Evolutionary conservation across 1,284 basidiomycete genomes (phyloP), one percentile per base, ranked within the genome.

Genomic region (Ustilago loliicola): DNA sequence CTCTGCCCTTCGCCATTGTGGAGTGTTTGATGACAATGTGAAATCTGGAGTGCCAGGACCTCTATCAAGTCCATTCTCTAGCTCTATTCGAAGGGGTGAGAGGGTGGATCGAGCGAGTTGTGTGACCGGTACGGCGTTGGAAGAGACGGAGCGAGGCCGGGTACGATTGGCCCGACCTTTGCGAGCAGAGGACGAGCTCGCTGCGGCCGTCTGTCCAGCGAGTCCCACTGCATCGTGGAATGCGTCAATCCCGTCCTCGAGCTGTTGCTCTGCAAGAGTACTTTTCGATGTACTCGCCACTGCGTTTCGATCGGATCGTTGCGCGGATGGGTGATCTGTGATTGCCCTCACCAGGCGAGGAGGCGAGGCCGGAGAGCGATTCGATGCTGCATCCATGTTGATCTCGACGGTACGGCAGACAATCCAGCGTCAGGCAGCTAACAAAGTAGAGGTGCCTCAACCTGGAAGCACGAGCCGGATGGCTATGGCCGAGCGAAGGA

Each of bases 1-100:
- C 2, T 74, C 71, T 10, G 59, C 77, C 47, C 60, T 67, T 42
- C 67, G 64, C 77, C 73, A 74, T 60, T 66, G 68, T 1, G 65
- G 66, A 1, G 66, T 72, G 65, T 34, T 68, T n/a, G 69, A 29
- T 7, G 75, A 32, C 1, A 76, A 65, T 4, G 73, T 75, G 40
- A 72, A 81, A 56, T 81, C 80, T 3, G 80, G 80, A 1, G 80
- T 81, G 19, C 74, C 80, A 1, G 80, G 73, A 2, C 80, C 77
- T 15, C 80, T 64, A 51, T 77, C 71, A 51, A 62, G 66, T 0
- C 40, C 63, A 13, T 70, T 64, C 5, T 61, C 52, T 13, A 63
- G 54, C 19, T 63, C 59, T 19, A 47, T 27, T 6, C 47, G 57
- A 11, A 73, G 57, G n/a, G 66, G 55, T 7, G 70, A 60, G 23